Evolutionary conservation across 2,329 filamentous ascomycete species (phyloP).

Genomic region (Blastomyces gilchristii): DNA sequence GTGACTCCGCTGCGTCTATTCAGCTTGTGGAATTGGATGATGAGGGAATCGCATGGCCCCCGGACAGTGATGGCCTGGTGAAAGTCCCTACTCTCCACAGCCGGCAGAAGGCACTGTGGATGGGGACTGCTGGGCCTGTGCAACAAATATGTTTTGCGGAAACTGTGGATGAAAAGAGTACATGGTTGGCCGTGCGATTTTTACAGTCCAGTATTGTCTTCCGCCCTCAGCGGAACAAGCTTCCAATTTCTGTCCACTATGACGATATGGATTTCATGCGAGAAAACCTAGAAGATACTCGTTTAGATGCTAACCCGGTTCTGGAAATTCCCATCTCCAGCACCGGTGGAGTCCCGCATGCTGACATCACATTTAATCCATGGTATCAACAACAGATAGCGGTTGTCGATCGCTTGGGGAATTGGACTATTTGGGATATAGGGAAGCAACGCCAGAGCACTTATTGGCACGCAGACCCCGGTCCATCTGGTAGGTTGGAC

Average conservation of each 20-base stretch:
- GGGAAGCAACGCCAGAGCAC: slow-evolving; percentile 22
- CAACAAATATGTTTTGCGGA: slow-evolving; percentile 46
- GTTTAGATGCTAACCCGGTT: slow-evolving; percentile 38
- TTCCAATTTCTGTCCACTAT: slow-evolving; percentile 19
- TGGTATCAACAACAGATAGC: slow-evolving; percentile 48
- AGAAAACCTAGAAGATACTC: slow-evolving; percentile 26
- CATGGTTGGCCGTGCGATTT: slow-evolving; percentile 44
- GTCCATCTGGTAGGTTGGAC: slow-evolving; percentile 24
- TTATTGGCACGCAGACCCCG: slow-evolving; percentile 22
- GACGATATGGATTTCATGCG: slow-evolving; percentile 11
- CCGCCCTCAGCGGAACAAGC: slow-evolving; percentile 31
- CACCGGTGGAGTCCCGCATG: slow-evolving; percentile 41
- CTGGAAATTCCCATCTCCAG: slow-evolving; percentile 33
- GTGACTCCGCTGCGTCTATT: slow-evolving; percentile 40
- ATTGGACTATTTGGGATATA: slow-evolving; percentile 45
- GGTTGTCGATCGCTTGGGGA: slow-evolving; percentile 43
- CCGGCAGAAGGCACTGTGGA: slow-evolving; percentile 41
- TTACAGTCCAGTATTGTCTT: slow-evolving; percentile 40
- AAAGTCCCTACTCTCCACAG: slow-evolving; percentile 31
- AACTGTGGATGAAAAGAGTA: slow-evolving; percentile 29
- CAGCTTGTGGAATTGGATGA: slow-evolving; percentile 33
- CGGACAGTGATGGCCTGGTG: slow-evolving; percentile 13
- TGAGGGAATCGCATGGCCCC: slow-evolving; percentile 18
- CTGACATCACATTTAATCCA: slow-evolving; percentile 50
- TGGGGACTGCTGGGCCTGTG: slow-evolving; percentile 40